A percentile compares a stretch with the other conserved stretches of the same genome.
phyloP scores from a whole-genome alignment of 1,284 basidiomycete species.

The Tetrapyrgos nigripes region DNA sequence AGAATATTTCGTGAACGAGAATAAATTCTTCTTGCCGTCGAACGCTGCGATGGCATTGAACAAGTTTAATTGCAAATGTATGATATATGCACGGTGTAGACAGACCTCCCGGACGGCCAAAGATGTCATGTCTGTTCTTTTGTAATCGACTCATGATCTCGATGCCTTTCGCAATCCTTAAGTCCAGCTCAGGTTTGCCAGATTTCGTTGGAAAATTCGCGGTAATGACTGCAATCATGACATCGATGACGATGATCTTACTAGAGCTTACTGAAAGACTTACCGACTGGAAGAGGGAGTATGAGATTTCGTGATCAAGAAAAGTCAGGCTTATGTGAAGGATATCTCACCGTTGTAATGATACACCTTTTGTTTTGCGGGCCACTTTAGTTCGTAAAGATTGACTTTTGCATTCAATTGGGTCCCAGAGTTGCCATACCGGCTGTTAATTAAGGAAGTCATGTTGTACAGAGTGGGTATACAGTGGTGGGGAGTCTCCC shows the following conservation, averaged over 20 bases:
- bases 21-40: conserved; percentile 42
- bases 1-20: conserved; percentile 28
- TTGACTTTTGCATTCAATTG: no score
- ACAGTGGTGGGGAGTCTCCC: no score
- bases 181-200: conserved; percentile 13
- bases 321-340: no score
- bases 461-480: no score
- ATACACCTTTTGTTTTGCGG: conserved; percentile 3
- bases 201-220: conserved; percentile 4
- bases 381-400: conserved; percentile 10
- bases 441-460: no score
- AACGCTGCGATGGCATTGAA: conserved; percentile 37
- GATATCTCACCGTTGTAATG: conserved; percentile 18
- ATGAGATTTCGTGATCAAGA: no score
- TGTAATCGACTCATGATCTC: conserved; percentile 37
- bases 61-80: no score
- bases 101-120: conserved; percentile 26
- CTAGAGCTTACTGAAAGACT: neutral
- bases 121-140: conserved; percentile 23
- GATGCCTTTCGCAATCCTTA: conserved; percentile 30
- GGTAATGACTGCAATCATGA: conserved; percentile 13
- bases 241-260: conserved; percentile 14
- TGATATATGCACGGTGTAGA: no score
- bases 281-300: conserved; percentile 10
- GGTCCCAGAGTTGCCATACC: no score